A percentile compares a stretch with the other conserved stretches of the same genome.
Conservation (phyloP, 2,329 filamentous ascomycete genomes). For the Arthrobotrys sphaeroides region DNA sequence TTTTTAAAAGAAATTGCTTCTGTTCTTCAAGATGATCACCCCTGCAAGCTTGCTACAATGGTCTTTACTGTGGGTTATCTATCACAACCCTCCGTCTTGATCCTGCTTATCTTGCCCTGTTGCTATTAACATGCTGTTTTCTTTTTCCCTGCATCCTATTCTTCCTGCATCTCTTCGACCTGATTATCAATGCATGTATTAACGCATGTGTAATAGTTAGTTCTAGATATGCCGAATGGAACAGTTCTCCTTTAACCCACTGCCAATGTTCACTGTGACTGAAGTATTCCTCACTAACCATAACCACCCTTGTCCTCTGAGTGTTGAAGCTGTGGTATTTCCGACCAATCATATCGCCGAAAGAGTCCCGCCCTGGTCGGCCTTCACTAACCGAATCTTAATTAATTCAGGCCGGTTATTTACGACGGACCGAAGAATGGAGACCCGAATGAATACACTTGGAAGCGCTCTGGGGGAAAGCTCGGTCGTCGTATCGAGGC, state of each 20-base stretch:
- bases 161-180: background rate
- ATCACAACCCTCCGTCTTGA: background rate
- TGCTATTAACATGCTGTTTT: background rate
- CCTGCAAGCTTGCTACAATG: background rate
- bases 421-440: background rate
- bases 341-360: background rate
- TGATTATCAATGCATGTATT: background rate
- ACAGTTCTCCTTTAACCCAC: background rate
- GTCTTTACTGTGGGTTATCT: background rate
- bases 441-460: background rate
- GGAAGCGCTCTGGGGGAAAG: background rate
- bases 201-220: background rate
- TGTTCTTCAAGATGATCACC: too few relatives aligned
- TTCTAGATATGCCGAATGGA: background rate
- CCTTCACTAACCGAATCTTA: conserved; percentile 2
- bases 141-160: background rate
- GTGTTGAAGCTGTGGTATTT: background rate
- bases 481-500: background rate
- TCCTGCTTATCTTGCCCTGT: background rate
- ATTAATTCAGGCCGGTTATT: background rate
- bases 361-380: background rate
- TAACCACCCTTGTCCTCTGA: too few relatives aligned
- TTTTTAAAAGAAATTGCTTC: too few relatives aligned
- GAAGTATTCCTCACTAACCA: too few relatives aligned
- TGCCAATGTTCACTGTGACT: background rate